Percentiles rank a stretch among this genome's conserved stretches.
Evolutionary conservation across 106 monocot species (phyloP).

Genomic region (Amphibolis antarctica): DNA sequence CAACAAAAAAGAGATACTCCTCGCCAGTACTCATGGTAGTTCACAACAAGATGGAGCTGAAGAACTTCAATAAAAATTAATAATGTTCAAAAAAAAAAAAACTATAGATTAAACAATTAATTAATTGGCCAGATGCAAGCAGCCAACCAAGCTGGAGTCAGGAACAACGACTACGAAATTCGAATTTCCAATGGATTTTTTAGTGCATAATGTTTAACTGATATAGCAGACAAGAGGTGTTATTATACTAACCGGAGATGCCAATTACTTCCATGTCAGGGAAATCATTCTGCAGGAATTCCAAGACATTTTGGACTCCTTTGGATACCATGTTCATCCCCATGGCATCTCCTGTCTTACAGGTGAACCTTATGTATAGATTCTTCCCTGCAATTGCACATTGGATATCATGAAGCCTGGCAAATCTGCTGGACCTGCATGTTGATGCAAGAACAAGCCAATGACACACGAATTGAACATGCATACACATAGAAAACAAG

Average conservation of each 20-base stretch:
- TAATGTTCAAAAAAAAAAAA: not conserved
- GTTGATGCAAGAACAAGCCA: constrained; percentile 1
- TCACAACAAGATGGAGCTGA: not conserved
- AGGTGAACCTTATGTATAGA: constrained; percentile 68
- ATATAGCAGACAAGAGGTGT: not conserved
- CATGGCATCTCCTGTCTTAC: constrained; percentile 90
- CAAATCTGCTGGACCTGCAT: constrained; percentile 81
- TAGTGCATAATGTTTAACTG: not conserved
- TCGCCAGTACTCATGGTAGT: not conserved
- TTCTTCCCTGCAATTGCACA: constrained; percentile 77
- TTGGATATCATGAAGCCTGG: constrained; percentile 44
- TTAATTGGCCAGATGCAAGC: not conserved
- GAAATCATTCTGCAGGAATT: constrained; percentile 60
- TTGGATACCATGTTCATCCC: constrained; percentile 99
- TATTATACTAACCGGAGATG: constrained; percentile 43
- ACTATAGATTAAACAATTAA: not conserved
- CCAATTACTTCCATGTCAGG: constrained; percentile 81
- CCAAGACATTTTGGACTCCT: constrained; percentile 79
- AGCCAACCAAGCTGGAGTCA: not conserved
- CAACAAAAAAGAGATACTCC: not conserved
- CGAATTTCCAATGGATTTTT: not conserved
- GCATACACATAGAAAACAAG: too few relatives aligned
- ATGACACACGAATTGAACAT: not conserved
- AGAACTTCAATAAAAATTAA: not conserved
- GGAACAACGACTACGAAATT: too few relatives aligned